Percentiles rank a stretch among this genome's conserved stretches.
Conservation (phyloP, 2,329 filamentous ascomycete species). For the Exophiala spinifera region DNA sequence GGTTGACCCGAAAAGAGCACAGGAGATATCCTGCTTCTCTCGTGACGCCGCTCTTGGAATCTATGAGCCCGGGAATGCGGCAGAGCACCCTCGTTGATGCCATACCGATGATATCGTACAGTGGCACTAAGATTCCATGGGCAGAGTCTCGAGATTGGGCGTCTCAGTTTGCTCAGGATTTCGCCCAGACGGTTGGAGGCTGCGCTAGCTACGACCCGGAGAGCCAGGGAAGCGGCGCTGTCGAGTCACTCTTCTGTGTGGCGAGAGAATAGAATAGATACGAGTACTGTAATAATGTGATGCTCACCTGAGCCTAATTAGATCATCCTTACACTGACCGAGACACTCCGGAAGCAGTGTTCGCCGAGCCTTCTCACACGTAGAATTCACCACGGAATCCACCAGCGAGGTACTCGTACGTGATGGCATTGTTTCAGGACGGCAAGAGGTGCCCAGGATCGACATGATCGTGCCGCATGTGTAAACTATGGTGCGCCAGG, state of each 20-base stretch:
- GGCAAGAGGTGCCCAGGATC: neutral
- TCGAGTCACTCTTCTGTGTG: conserved; percentile 20
- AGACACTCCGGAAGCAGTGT: too few relatives aligned
- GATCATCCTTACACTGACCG: neutral
- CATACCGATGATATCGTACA: conserved; percentile 17
- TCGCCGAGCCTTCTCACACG: neutral
- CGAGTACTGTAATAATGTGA: too few relatives aligned
- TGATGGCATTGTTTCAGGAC: neutral
- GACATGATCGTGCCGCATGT: neutral
- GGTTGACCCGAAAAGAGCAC: conserved; percentile 16
- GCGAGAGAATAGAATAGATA: neutral
- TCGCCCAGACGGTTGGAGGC: conserved; percentile 16
- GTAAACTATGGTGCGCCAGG: neutral
- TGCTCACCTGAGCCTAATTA: neutral
- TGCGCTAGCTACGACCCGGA: conserved; percentile 8
- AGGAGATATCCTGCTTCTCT: conserved; percentile 7
- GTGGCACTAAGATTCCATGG: conserved; percentile 11
- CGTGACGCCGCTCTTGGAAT: conserved; percentile 13
- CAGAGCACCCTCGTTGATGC: neutral
- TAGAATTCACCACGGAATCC: neutral
- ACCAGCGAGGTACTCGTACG: neutral
- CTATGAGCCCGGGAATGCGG: neutral
- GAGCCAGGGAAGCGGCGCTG: neutral
- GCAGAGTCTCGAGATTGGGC: conserved; percentile 1
- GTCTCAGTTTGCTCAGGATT: conserved; percentile 19